Conservation (phyloP, 2,329 filamentous ascomycete species). For the Aureobasidium zeae region DNA sequence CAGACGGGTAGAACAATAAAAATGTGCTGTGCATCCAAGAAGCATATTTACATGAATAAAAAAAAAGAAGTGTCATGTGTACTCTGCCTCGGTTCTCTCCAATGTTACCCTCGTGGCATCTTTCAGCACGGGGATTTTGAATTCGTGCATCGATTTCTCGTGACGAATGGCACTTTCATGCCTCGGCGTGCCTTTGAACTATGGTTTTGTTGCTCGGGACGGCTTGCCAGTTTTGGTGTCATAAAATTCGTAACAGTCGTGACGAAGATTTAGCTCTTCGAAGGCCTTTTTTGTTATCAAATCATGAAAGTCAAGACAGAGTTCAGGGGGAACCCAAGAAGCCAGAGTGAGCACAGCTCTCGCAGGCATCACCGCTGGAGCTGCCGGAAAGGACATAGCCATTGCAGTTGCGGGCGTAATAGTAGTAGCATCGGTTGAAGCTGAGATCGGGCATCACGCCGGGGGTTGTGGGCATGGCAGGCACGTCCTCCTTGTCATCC, state of each 20-base stretch:
- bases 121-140: conserved; percentile 13
- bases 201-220: conserved; percentile 5
- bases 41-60: no score
- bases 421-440: conserved; percentile 31
- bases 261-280: not conserved
- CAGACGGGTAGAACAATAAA: no score
- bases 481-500: conserved; percentile 18
- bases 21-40: no score
- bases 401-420: conserved; percentile 28
- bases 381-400: conserved; percentile 29
- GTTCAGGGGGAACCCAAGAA: conserved; percentile 20
- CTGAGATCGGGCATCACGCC: conserved; percentile 23
- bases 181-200: conserved; percentile 12
- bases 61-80: no score
- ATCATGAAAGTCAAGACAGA: not conserved
- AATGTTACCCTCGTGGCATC: conserved; percentile 11
- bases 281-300: not conserved
- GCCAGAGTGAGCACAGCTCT: conserved; percentile 21
- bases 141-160: conserved; percentile 1
- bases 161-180: conserved; percentile 3
- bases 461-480: conserved; percentile 18
- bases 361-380: conserved; percentile 27
- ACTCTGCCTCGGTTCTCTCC: no score
- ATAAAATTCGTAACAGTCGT: conserved; percentile 10
- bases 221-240: not conserved